These are phyloP conservation scores for Crucibulum laeve DNA, from an alignment of 768 basidiomycete species.

Conservation along the genomic window DNA sequence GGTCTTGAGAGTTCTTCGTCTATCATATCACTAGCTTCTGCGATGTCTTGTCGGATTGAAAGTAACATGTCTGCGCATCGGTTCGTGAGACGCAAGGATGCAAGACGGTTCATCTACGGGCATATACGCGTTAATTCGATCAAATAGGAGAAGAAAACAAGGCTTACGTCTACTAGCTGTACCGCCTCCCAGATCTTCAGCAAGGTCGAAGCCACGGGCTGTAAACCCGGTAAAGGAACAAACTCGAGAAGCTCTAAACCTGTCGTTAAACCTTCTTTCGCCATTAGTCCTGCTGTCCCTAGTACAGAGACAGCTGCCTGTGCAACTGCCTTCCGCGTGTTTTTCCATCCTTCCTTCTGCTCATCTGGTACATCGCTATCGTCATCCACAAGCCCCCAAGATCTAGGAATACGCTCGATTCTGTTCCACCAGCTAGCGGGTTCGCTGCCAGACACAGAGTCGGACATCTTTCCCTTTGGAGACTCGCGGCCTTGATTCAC, in stretches of 20 bases:
- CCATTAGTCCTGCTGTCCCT: conserved; percentile 24
- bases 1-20: conserved; percentile 41
- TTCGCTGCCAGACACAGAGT: neutral
- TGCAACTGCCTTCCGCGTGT: conserved; percentile 25
- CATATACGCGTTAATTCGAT: neutral
- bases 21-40: conserved; percentile 37
- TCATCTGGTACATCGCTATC: conserved; percentile 17
- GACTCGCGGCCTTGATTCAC: neutral
- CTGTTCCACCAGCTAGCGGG: neutral
- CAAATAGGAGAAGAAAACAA: conserved; percentile 1
- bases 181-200: conserved; percentile 56
- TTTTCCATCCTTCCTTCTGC: conserved; percentile 27
- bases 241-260: conserved; percentile 34
- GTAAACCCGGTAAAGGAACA: conserved; percentile 48
- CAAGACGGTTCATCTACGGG: conserved; percentile 51
- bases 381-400: conserved; percentile 16
- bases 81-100: conserved; percentile 58
- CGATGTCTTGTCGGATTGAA: conserved; percentile 50
- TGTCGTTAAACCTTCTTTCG: conserved; percentile 30
- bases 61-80: conserved; percentile 58
- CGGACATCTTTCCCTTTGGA: neutral
- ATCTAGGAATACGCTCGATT: conserved; percentile 1
- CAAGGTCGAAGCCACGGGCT: conserved; percentile 39
- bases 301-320: conserved; percentile 25
- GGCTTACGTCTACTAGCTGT: conserved; percentile 50